These are phyloP conservation scores for Trichoderma erinaceum DNA, from an alignment of 495 filamentous ascomycete species.

Conservation along the genomic window DNA sequence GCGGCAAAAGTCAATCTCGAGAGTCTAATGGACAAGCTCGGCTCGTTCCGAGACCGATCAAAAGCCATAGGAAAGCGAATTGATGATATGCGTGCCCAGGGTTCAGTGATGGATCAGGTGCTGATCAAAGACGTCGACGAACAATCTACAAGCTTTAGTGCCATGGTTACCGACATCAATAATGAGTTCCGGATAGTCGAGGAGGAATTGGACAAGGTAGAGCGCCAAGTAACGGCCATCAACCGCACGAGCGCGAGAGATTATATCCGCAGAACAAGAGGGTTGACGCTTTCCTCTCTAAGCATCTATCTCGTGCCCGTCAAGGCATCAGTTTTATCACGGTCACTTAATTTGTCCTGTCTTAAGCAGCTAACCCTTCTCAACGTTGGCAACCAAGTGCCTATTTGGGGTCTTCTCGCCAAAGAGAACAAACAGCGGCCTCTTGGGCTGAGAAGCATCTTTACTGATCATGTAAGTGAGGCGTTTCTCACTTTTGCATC, in stretches of 20 bases:
- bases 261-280: slow-evolving; percentile 49
- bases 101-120: slow-evolving; percentile 4
- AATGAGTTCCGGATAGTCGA: slow-evolving; percentile 23
- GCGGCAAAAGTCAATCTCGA: slow-evolving; percentile 23
- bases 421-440: slow-evolving; percentile 44
- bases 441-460: slow-evolving; percentile 47
- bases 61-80: slow-evolving; percentile 22
- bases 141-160: slow-evolving; percentile 16
- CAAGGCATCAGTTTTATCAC: slow-evolving; percentile 45
- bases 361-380: slow-evolving; percentile 52
- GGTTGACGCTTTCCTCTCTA: slow-evolving; percentile 46
- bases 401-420: slow-evolving; percentile 49
- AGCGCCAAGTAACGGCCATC: slow-evolving; percentile 17
- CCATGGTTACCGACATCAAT: slow-evolving; percentile 22
- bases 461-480: slow-evolving; percentile 53
- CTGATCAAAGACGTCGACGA: slow-evolving; percentile 21
- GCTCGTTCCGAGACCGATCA: slow-evolving; percentile 20
- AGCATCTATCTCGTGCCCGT: slow-evolving; percentile 53
- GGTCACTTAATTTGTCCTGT: slow-evolving; percentile 45
- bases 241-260: slow-evolving; percentile 32
- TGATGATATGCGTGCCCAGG: slow-evolving; percentile 16
- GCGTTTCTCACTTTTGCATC: slow-evolving; percentile 45
- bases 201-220: slow-evolving; percentile 23
- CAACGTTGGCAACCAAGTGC: slow-evolving; percentile 53
- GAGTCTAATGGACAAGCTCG: slow-evolving; percentile 23